These are phyloP conservation scores for Diaporthe sp. DNA, from an alignment of 2,329 filamentous ascomycete genomes.

Conservation along the genomic window DNA sequence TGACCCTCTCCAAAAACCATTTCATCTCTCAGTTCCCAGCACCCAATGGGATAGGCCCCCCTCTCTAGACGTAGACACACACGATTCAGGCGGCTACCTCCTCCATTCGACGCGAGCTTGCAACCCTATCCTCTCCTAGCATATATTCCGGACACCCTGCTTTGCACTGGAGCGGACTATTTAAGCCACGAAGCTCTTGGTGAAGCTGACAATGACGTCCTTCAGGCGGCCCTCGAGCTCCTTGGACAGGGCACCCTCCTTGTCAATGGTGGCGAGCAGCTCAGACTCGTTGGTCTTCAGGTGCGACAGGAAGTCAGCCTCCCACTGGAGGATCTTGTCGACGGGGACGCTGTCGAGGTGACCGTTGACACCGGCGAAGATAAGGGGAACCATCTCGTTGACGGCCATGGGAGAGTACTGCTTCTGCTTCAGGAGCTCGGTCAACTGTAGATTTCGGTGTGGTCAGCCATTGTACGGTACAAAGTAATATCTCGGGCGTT, in stretches of 20 bases:
- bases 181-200: slow-evolving; percentile 88
- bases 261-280: slow-evolving; percentile 87
- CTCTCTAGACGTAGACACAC: slow-evolving; percentile 61
- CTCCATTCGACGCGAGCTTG: slow-evolving; percentile 50
- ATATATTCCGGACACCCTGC: slow-evolving; percentile 45
- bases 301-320: slow-evolving; percentile 93
- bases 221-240: slow-evolving; percentile 87
- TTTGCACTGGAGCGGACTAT: slow-evolving; percentile 47
- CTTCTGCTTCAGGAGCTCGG: slow-evolving; percentile 99
- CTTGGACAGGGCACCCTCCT: slow-evolving; percentile 97
- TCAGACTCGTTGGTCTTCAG: slow-evolving; percentile 91
- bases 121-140: slow-evolving; percentile 44
- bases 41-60: slow-evolving; percentile 57
- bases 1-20: slow-evolving; percentile 55
- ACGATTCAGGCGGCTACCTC: slow-evolving; percentile 61
- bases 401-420: slow-evolving; percentile 99
- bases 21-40: slow-evolving; percentile 62
- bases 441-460: slow-evolving; percentile 67
- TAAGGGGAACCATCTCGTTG: slow-evolving; percentile 99
- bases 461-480: slow-evolving; percentile 36
- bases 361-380: slow-evolving; percentile 99
- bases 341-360: slow-evolving; percentile 91
- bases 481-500: not conserved
- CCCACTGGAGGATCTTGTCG: slow-evolving; percentile 91
- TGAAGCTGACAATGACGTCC: slow-evolving; percentile 83